Conservation (phyloP, 768 basidiomycete genomes). For the Rhodocollybia butyracea region DNA sequence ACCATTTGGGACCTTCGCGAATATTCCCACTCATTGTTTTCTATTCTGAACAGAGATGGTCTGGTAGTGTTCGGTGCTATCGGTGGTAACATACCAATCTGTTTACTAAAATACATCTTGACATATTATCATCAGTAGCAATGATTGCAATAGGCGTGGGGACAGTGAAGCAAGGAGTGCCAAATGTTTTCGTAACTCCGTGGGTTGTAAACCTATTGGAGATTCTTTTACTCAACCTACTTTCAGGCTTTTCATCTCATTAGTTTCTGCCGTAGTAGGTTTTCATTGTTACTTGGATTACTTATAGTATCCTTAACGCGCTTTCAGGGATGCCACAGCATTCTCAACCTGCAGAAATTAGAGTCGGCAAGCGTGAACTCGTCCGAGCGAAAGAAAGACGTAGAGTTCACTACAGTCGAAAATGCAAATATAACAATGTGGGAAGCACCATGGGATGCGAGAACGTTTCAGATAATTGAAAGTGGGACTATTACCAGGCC, state of each 20-base stretch:
- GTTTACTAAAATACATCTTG: no score
- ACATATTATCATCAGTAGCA: no score
- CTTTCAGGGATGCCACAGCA: neutral
- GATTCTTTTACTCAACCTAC: neutral
- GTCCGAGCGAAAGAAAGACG: neutral
- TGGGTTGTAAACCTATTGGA: neutral
- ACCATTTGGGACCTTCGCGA: constrained; percentile 3
- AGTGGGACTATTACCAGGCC: no score
- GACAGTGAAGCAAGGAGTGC: neutral
- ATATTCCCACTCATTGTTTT: neutral
- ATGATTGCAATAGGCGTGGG: neutral
- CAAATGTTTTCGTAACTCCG: neutral
- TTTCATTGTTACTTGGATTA: no score
- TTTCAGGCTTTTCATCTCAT: neutral
- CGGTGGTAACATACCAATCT: no score
- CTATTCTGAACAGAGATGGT: neutral
- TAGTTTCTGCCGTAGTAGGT: neutral
- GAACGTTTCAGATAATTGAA: neutral
- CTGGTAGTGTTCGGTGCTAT: neutral
- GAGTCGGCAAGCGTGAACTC: neutral
- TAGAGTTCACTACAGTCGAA: neutral
- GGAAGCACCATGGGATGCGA: neutral
- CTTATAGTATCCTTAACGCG: no score
- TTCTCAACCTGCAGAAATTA: neutral
- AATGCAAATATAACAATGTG: neutral